A percentile compares a stretch with the other conserved stretches of the same genome.
phyloP scores from a whole-genome alignment of 306 rosid genomes.

The Prunus armeniaca region DNA sequence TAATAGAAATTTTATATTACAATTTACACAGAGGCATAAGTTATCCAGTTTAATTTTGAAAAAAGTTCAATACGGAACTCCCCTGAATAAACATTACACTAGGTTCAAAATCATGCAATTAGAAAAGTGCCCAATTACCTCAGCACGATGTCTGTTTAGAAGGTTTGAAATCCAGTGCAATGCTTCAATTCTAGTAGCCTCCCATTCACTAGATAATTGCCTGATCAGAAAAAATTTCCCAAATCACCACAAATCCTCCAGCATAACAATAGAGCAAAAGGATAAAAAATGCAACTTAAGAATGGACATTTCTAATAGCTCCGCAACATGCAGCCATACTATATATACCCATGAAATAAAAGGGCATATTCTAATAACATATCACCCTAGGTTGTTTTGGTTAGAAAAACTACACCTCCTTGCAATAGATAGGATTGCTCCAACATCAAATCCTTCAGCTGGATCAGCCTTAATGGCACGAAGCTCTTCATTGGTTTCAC shows the following conservation, averaged over 20 bases:
- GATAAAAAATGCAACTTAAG: neutral
- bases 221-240: conserved; percentile 52
- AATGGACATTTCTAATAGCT: conserved; percentile 14
- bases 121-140: conserved; percentile 47
- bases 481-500: conserved; percentile 97
- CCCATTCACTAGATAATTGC: conserved; percentile 86
- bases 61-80: neutral
- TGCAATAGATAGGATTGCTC: conserved; percentile 80
- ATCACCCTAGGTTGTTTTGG: conserved; percentile 29
- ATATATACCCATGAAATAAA: neutral
- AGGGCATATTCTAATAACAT: conserved; percentile 24
- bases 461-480: conserved; percentile 77
- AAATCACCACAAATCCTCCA: conserved; percentile 27
- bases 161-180: conserved; percentile 95
- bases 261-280: neutral
- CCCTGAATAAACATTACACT: conserved; percentile 6
- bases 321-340: conserved; percentile 9
- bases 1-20: neutral
- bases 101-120: conserved; percentile 2
- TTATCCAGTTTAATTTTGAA: neutral
- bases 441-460: conserved; percentile 84
- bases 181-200: conserved; percentile 94
- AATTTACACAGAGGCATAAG: neutral
- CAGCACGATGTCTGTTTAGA: conserved; percentile 67
- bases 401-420: conserved; percentile 57